Percentiles rank a stretch among this genome's conserved stretches.
These are phyloP conservation scores for Nakazawaea sp. DNA, from an alignment of 805 yeast genomes.

Conservation along the genomic window DNA sequence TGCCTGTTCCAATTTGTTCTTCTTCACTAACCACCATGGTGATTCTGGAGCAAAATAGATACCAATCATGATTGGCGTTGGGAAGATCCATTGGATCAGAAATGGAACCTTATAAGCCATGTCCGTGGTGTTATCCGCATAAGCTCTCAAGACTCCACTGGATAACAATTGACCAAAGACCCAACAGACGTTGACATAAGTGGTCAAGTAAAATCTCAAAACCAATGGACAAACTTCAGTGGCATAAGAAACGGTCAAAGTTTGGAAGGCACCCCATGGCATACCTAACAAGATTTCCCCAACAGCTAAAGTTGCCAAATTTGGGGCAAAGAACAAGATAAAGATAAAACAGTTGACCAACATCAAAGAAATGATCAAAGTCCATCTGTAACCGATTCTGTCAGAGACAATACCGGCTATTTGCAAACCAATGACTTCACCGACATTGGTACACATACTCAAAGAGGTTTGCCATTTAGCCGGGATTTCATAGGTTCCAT, in stretches of 20 bases:
- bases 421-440: slow-evolving; percentile 32
- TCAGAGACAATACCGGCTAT: slow-evolving; percentile 34
- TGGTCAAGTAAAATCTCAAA: slow-evolving; percentile 43
- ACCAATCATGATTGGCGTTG: slow-evolving; percentile 36
- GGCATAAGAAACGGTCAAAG: slow-evolving; percentile 47
- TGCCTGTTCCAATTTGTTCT: slow-evolving; percentile 36
- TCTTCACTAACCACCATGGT: slow-evolving; percentile 49
- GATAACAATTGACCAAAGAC: slow-evolving; percentile 50
- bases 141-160: slow-evolving; percentile 41
- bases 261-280: slow-evolving; percentile 49
- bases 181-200: slow-evolving; percentile 47
- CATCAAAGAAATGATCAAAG: slow-evolving; percentile 26
- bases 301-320: slow-evolving; percentile 29
- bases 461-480: slow-evolving; percentile 37
- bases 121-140: slow-evolving; percentile 15
- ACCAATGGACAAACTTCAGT: slow-evolving; percentile 50
- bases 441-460: slow-evolving; percentile 22
- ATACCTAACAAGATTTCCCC: slow-evolving; percentile 40
- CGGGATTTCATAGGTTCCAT: slow-evolving; percentile 25
- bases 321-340: slow-evolving; percentile 34
- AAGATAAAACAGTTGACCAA: slow-evolving; percentile 26
- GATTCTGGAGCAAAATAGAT: slow-evolving; percentile 47
- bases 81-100: slow-evolving; percentile 59
- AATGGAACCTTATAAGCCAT: slow-evolving; percentile 48
- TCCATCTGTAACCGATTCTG: slow-evolving; percentile 32